These are phyloP conservation scores for Agroathelia rolfsii DNA, from an alignment of 1,284 basidiomycete species.

Conservation along the genomic window DNA sequence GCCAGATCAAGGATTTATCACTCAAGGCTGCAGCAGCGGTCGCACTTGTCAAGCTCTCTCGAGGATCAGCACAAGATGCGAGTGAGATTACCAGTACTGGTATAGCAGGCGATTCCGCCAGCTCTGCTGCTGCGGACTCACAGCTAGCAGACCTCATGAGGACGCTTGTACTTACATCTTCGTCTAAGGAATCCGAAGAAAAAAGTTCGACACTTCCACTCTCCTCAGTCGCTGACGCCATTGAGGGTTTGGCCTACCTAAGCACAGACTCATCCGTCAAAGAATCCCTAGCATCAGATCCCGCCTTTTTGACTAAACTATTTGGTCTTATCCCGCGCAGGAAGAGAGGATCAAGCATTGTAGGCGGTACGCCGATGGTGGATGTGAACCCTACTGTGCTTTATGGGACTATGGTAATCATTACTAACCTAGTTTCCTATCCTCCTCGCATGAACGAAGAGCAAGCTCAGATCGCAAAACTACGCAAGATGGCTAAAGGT, in stretches of 20 bases:
- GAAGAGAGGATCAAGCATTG: too few relatives aligned
- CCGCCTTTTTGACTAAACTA: slow-evolving; percentile 49
- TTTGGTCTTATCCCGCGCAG: slow-evolving; percentile 48
- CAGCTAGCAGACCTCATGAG: slow-evolving; percentile 49
- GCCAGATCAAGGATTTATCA: slow-evolving; percentile 32
- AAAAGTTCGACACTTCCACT: slow-evolving; percentile 24
- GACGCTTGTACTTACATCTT: slow-evolving; percentile 41
- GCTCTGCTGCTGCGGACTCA: slow-evolving; percentile 28
- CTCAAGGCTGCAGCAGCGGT: slow-evolving; percentile 60
- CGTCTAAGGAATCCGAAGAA: too few relatives aligned
- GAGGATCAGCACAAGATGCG: slow-evolving; percentile 42
- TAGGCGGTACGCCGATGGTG: slow-evolving; percentile 15
- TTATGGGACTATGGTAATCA: slow-evolving; percentile 70
- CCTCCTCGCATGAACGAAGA: slow-evolving; percentile 66
- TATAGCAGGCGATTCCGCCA: slow-evolving; percentile 20
- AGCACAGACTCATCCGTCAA: slow-evolving; percentile 59
- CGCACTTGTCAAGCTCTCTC: slow-evolving; percentile 68
- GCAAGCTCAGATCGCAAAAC: slow-evolving; percentile 69
- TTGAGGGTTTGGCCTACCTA: slow-evolving; percentile 84
- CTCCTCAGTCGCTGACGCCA: slow-evolving; percentile 45
- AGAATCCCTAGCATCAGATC: slow-evolving; percentile 47
- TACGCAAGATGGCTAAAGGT: slow-evolving; percentile 62
- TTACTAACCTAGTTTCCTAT: slow-evolving; percentile 65
- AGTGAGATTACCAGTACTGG: slow-evolving; percentile 23
- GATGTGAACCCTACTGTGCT: slow-evolving; percentile 42